Percentiles rank a stretch among this genome's conserved stretches.
phyloP scores from a whole-genome alignment of 73 alveolate species.

The Tetrahymena borealis region DNA sequence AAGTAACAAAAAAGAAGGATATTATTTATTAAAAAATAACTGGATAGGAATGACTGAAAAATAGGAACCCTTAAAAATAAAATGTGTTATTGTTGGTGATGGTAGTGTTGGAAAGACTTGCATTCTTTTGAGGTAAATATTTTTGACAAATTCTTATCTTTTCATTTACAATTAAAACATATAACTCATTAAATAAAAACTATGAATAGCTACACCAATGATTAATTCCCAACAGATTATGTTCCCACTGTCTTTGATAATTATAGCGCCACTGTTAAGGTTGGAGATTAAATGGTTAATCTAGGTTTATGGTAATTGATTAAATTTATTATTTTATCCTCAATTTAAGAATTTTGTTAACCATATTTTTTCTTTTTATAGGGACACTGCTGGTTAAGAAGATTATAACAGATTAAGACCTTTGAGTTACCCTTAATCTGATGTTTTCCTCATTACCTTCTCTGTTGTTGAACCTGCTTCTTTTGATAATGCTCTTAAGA shows the following conservation, averaged over 20 bases:
- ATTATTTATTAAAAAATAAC: neutral
- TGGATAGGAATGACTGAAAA: neutral
- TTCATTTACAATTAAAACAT: neutral
- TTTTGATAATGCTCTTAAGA: slow-evolving; percentile 48
- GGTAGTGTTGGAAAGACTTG: slow-evolving; percentile 71
- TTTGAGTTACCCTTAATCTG: slow-evolving; percentile 62
- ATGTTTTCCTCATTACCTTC: slow-evolving; percentile 59
- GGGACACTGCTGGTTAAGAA: slow-evolving; percentile 81
- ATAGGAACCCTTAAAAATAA: slow-evolving; percentile 24
- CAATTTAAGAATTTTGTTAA: neutral
- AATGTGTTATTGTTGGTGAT: slow-evolving; percentile 69
- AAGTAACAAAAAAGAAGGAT: neutral
- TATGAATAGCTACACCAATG: slow-evolving; percentile 46
- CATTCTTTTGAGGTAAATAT: slow-evolving; percentile 44
- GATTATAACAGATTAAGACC: slow-evolving; percentile 69
- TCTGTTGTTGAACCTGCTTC: slow-evolving; percentile 58
- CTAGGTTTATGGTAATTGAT: slow-evolving; percentile 50
- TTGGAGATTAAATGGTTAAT: slow-evolving; percentile 42
- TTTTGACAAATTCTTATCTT: neutral
- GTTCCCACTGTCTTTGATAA: slow-evolving; percentile 69
- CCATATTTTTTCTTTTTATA: neutral
- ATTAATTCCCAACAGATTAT: slow-evolving; percentile 60
- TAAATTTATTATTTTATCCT: neutral
- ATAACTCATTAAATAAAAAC: neutral
- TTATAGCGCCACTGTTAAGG: slow-evolving; percentile 46